Evolutionary conservation across 805 yeast species (phyloP).

Genomic region (Nakazawaea holstii): DNA sequence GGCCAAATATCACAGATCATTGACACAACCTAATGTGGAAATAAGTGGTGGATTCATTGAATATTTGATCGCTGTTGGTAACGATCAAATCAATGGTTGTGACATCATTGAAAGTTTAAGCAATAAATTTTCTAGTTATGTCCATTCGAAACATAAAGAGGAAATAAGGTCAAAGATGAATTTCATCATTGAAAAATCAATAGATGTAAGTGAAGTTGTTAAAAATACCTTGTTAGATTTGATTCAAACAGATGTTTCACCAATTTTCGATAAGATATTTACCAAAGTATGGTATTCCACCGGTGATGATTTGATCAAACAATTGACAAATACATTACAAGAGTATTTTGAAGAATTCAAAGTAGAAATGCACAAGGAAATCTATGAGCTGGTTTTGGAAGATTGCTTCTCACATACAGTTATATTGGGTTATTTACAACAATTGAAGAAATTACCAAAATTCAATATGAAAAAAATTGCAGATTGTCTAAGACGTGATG

Average conservation of each 20-base stretch:
- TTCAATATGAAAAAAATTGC: conserved; percentile 26
- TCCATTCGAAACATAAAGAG: conserved; percentile 56
- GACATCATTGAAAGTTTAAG: conserved; percentile 67
- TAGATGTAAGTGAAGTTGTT: conserved; percentile 64
- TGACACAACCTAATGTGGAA: conserved; percentile 27
- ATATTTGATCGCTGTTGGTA: conserved; percentile 76
- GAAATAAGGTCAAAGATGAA: conserved; percentile 55
- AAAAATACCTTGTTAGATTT: conserved; percentile 51
- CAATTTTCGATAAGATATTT: conserved; percentile 57
- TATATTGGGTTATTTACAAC: conserved; percentile 25
- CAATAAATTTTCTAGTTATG: conserved; percentile 57
- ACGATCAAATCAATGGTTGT: conserved; percentile 74
- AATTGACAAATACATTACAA: conserved; percentile 63
- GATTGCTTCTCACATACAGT: conserved; percentile 35
- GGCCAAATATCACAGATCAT: conserved; percentile 20
- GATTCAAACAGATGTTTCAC: conserved; percentile 65
- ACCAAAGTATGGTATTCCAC: conserved; percentile 66
- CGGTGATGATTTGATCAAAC: conserved; percentile 48
- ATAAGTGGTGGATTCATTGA: conserved; percentile 77
- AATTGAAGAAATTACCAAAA: conserved; percentile 22
- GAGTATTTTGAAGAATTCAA: conserved; percentile 70
- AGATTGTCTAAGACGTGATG: conserved; percentile 56
- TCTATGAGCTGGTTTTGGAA: conserved; percentile 50
- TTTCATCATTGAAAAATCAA: conserved; percentile 73
- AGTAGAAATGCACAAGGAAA: conserved; percentile 43